Evolutionary conservation across 2,329 filamentous ascomycete species (phyloP).

Genomic region (Penicillium sp.): DNA sequence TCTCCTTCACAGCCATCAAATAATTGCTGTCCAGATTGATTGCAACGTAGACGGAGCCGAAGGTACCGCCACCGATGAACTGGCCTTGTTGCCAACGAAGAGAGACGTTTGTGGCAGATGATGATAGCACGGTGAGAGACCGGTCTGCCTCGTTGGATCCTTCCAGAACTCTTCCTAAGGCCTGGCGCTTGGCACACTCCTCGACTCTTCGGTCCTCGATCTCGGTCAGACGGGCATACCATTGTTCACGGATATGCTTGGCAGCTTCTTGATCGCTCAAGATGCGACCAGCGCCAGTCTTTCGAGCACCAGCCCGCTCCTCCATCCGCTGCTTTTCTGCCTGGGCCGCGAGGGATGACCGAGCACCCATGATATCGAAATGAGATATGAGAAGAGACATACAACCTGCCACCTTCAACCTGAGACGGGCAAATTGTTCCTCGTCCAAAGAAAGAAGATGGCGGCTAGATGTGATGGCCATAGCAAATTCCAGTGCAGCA

Average conservation of each 20-base stretch:
- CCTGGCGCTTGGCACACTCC: conserved; percentile 80
- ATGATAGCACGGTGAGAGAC: conserved; percentile 89
- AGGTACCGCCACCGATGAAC: conserved; percentile 94
- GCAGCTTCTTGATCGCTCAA: conserved; percentile 84
- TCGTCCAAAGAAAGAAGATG: conserved; percentile 91
- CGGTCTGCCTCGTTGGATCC: conserved; percentile 94
- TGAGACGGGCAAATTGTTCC: conserved; percentile 78
- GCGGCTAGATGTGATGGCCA: conserved; percentile 92
- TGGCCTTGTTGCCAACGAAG: conserved; percentile 99
- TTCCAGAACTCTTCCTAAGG: conserved; percentile 86
- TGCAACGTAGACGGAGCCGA: conserved; percentile 94
- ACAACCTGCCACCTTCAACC: conserved; percentile 89
- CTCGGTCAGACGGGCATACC: conserved; percentile 68
- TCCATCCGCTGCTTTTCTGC: conserved; percentile 89
- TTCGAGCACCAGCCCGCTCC: conserved; percentile 72
- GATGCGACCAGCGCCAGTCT: conserved; percentile 72
- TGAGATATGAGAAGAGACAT: conserved; percentile 98
- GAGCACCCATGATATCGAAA: conserved; percentile 98
- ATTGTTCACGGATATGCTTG: conserved; percentile 70
- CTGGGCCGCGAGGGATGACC: conserved; percentile 88
- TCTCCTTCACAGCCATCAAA: conserved; percentile 98
- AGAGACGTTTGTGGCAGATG: conserved; percentile 90
- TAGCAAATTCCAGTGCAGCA: conserved; percentile 89
- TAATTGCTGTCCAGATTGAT: conserved; percentile 97
- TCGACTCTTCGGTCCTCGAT: conserved; percentile 78